Evolutionary conservation across 805 yeast species (phyloP).

Genomic region (Wilhelminamyces savonicus): DNA sequence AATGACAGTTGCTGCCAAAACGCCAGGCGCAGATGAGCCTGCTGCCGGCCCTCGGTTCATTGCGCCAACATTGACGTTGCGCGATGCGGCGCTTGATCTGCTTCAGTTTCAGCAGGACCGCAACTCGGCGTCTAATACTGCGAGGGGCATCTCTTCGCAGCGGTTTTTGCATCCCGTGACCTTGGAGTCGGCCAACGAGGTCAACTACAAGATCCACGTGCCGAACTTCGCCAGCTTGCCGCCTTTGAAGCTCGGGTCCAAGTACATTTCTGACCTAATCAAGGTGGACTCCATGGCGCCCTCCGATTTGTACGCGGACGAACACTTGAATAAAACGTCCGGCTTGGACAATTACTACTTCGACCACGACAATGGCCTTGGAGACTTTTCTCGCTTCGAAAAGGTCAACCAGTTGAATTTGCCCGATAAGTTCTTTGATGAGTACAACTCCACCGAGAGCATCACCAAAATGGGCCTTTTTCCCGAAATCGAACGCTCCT

Average conservation of each 20-base stretch:
- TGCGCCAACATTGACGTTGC: constrained; percentile 24
- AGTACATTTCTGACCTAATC: constrained; percentile 54
- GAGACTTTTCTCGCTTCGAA: constrained; percentile 69
- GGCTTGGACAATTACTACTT: constrained; percentile 61
- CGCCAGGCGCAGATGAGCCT: too few relatives aligned
- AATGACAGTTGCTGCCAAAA: too few relatives aligned
- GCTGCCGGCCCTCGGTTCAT: constrained; percentile 16
- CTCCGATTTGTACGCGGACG: constrained; percentile 48
- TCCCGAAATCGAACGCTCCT: constrained; percentile 71
- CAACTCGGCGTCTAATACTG: constrained; percentile 6
- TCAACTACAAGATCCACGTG: constrained; percentile 37
- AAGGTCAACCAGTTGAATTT: constrained; percentile 60
- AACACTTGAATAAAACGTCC: constrained; percentile 44
- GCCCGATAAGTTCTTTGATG: constrained; percentile 76
- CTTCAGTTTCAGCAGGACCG: constrained; percentile 28
- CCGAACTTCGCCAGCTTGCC: constrained; percentile 47
- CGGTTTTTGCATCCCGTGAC: constrained; percentile 28
- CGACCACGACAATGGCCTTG: constrained; percentile 38
- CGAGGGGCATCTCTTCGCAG: constrained; percentile 17
- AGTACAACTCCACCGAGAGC: constrained; percentile 59
- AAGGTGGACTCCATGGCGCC: constrained; percentile 54
- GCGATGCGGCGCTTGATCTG: constrained; percentile 16
- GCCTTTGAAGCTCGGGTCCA: constrained; percentile 55
- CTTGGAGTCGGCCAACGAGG: constrained; percentile 31
- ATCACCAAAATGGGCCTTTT: constrained; percentile 78